A percentile compares a stretch with the other conserved stretches of the same genome.
phyloP scores from a whole-genome alignment of 2,329 filamentous ascomycete genomes.

The Diatrype stigma region DNA sequence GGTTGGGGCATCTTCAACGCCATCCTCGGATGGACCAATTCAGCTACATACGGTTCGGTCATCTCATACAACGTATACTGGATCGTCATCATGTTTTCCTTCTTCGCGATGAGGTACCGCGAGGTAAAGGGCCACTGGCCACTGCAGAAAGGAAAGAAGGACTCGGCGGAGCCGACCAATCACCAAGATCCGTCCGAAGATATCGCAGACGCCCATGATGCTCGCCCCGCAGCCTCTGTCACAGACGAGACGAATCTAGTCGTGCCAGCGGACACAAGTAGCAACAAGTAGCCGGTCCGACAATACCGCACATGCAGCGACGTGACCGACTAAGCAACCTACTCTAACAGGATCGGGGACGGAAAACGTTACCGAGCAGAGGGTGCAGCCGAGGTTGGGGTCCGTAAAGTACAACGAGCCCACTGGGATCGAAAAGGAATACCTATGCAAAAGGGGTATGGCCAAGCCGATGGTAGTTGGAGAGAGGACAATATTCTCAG shows the following conservation, averaged over 20 bases:
- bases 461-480: too few species aligned
- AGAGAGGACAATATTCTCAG: too few species aligned
- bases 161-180: not conserved
- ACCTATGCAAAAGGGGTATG: too few species aligned
- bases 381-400: too few species aligned
- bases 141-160: slow-evolving; percentile 25
- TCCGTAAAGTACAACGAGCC: too few species aligned
- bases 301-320: too few species aligned
- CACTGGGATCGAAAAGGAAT: too few species aligned
- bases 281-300: too few species aligned
- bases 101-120: slow-evolving; percentile 61
- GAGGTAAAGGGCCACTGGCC: slow-evolving; percentile 54
- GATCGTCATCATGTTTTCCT: slow-evolving; percentile 64
- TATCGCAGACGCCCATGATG: not conserved
- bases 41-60: slow-evolving; percentile 81
- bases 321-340: too few species aligned
- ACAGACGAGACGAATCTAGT: not conserved
- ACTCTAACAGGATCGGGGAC: too few species aligned
- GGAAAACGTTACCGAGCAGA: too few species aligned
- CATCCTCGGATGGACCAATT: slow-evolving; percentile 83
- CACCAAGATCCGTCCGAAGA: not conserved
- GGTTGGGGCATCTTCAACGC: slow-evolving; percentile 88
- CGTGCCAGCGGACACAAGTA: too few species aligned
- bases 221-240: not conserved
- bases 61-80: slow-evolving; percentile 88